Evolutionary conservation across 441 rosid species (phyloP), one percentile per base, ranked within the genome.

Genomic region (Kokia cookei): DNA sequence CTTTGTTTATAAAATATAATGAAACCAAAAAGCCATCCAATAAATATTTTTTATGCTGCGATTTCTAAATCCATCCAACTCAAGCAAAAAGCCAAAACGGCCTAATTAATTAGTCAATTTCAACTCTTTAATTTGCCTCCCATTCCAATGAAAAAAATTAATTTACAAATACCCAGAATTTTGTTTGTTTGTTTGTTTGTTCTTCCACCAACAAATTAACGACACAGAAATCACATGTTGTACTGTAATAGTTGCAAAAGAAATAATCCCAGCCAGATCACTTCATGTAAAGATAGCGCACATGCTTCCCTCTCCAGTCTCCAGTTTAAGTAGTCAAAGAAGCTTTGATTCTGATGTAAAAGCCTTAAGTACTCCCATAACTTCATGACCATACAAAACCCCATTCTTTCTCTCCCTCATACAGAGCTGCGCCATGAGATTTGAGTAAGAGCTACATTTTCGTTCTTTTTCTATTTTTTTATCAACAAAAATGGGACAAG

Each of bases 401-500:
- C 3, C 29, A 2, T 55, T 69, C 65, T 62, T 14, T 73, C 50
- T 57, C 58, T 9, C 32, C 1, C 45, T 32, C 59, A 72, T 75
- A 77, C 75, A 55, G 66, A 65, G 24, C 54, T 73, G 64, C 55
- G 67, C 60, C 64, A 69, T 57, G 77, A 58, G 78, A 54, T 62
- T 48, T 71, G 62, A 71, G 43, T 26, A 50, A 73, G 76, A 22
- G 53, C 50, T 65, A 48, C 27, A 66, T 22, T 12, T 24, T 24
- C 9, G 13, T 42, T 12, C 5, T 22, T 15, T 60, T 60, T 15
- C n/a, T 26, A 7, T 47, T 64, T 64, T 45, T 11, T 45, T 45
- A 45, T 15, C 68, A 9, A 48, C 48, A 66, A 67, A 47, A 70
- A 86, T 86, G 90, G 80, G 76, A 71, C 83, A 77, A 50, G 77